These are phyloP conservation scores for Ascosphaera apis DNA, from an alignment of 2,329 filamentous ascomycete species.

Conservation along the genomic window DNA sequence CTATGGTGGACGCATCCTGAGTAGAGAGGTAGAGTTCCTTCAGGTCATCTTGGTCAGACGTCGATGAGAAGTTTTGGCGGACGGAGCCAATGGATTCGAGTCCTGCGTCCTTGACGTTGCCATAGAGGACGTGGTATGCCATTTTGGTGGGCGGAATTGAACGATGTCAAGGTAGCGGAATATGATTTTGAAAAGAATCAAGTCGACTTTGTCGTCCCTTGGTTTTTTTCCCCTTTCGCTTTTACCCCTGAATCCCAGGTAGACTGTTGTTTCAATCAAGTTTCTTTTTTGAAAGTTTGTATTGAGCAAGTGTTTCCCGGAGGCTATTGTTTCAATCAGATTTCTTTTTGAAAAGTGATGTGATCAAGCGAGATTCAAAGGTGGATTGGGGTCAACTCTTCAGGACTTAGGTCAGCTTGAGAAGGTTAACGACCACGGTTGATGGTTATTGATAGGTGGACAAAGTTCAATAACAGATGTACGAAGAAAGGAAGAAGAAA, in stretches of 20 bases:
- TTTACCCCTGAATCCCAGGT: not conserved
- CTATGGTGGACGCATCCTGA: not conserved
- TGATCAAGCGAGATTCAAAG: not conserved
- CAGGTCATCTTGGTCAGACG: not conserved
- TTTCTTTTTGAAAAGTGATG: not conserved
- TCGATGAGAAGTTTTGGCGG: not conserved
- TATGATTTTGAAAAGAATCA: too few relatives aligned
- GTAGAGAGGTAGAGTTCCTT: not conserved
- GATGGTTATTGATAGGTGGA: too few relatives aligned
- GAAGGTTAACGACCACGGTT: too few relatives aligned
- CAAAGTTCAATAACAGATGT: not conserved
- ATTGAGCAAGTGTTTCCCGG: too few relatives aligned
- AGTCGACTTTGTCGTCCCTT: too few relatives aligned
- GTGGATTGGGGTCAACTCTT: not conserved
- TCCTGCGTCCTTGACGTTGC: not conserved
- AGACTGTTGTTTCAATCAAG: not conserved
- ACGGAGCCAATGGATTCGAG: not conserved
- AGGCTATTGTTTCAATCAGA: too few relatives aligned
- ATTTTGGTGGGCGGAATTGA: too few relatives aligned
- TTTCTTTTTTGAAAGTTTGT: too few relatives aligned
- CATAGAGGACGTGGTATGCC: not conserved
- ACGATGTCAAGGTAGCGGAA: too few relatives aligned
- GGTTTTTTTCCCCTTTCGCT: not conserved
- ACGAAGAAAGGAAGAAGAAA: not conserved
- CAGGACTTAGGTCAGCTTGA: not conserved